Base-by-base conservation (phyloP, 768 basidiomycete genomes). In the Pleurotus tuber-regium region DNA sequence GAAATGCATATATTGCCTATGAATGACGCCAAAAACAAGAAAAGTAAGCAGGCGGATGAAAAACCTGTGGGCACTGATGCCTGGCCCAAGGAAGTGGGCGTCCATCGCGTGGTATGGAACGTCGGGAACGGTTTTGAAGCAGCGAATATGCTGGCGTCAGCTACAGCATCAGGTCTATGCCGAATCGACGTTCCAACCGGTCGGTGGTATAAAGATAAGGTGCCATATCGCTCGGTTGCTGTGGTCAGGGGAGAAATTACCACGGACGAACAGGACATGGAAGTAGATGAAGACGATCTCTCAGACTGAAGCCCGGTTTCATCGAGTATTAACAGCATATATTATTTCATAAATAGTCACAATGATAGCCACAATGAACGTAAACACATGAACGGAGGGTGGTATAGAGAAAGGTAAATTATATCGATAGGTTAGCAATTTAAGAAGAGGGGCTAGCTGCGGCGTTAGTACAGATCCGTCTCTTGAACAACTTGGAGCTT, bases 101-200 rank as follows among this genome's bases (percentile, higher is more conserved):
- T 97, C 2, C 84, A 90, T 48, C 81, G 86, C 2, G 87, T 88
- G 0, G 73, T 70, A 1, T 98, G 96, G 96, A 89, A 97, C 65
- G 76, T 72, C 42, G 82, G 79, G 2, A 83, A 83, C 40, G 92
- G 92, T 1, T 72, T 91, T 1, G 77, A 59, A 16, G 73, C 67
- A 16, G 79, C 74, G 43, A 77, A 69, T 16, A 59, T 92, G 56
- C 67, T 95, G 16, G 93, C 88, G 1, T 87, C 87, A 14, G 88
- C 84, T 0, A 91, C 88, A 10, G 92, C 83, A 4, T 86, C 87
- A 7, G 97, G 95, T 1, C 68, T 98, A 16, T 93, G 89, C 59
- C 73, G 96, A 43, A 77, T 98, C 8, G 95, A 99, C 59, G 81
- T 83, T 61, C 61, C 95, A 12, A 68, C 77, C 59, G 92, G 93